phyloP scores from a whole-genome alignment of 2,329 filamentous ascomycete genomes.

The Achaetomium macrosporum region DNA sequence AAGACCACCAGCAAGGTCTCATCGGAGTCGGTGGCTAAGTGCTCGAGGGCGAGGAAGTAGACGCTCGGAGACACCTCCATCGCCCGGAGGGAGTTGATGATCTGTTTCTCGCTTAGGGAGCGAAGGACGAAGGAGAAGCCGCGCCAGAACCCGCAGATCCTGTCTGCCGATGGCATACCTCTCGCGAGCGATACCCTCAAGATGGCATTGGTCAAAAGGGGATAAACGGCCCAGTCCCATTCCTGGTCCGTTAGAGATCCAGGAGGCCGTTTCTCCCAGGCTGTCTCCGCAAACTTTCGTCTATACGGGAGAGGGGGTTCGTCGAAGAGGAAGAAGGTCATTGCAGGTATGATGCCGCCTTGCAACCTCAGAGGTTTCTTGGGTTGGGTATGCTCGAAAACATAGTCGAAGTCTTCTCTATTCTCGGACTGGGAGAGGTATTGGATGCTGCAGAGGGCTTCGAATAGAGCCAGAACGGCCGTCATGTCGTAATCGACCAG shows the following conservation, averaged over 20 bases:
- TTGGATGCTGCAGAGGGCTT: conserved; percentile 76
- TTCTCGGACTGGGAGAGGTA: conserved; percentile 58
- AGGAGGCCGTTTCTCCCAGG: conserved; percentile 61
- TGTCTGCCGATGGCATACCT: conserved; percentile 33
- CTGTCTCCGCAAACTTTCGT: conserved; percentile 60
- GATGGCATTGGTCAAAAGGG: conserved; percentile 64
- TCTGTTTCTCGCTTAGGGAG: conserved; percentile 65
- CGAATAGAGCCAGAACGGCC: conserved; percentile 76
- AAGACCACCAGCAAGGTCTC: conserved; percentile 63
- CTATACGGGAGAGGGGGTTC: conserved; percentile 58
- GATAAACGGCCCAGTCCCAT: conserved; percentile 82
- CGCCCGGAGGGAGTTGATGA: conserved; percentile 70
- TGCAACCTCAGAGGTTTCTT: conserved; percentile 73
- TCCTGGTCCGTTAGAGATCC: conserved; percentile 60
- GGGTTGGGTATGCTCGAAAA: conserved; percentile 74
- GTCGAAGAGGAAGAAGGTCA: conserved; percentile 80
- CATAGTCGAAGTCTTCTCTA: conserved; percentile 64
- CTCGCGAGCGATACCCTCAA: conserved; percentile 50
- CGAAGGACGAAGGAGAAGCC: conserved; percentile 69
- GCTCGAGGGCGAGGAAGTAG: conserved; percentile 55
- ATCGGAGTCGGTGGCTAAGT: conserved; percentile 43
- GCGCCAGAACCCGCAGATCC: conserved; percentile 71
- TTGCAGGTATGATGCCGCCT: conserved; percentile 68
- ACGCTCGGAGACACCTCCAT: conserved; percentile 72
- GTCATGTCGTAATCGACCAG: conserved; percentile 45